Percentiles rank a stretch among this genome's conserved stretches.
Conservation (phyloP, 2,329 filamentous ascomycete species). For the Hymenotorrendiella dingleyae region DNA sequence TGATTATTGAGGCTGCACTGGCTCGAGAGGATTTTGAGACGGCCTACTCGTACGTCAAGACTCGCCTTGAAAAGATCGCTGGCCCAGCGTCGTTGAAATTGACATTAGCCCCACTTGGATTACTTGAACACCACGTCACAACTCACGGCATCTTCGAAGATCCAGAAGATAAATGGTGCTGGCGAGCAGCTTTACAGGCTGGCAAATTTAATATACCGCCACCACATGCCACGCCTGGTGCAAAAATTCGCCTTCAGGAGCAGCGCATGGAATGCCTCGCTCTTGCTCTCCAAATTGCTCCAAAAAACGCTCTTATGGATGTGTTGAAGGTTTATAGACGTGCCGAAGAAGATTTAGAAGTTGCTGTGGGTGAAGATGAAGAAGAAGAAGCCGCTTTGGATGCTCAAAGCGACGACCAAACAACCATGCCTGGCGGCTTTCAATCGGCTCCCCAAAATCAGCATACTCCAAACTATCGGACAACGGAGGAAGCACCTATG, state of each 20-base stretch:
- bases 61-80: slow-evolving; percentile 48
- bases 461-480: slow-evolving; percentile 26
- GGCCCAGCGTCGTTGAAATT: slow-evolving; percentile 22
- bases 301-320: slow-evolving; percentile 62
- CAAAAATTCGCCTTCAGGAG: slow-evolving; percentile 65
- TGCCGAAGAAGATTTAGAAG: slow-evolving; percentile 71
- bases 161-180: slow-evolving; percentile 60
- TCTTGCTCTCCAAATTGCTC: slow-evolving; percentile 68
- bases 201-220: slow-evolving; percentile 61
- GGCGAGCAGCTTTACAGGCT: slow-evolving; percentile 73
- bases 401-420: slow-evolving; percentile 47
- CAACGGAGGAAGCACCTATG: slow-evolving; percentile 53
- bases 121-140: slow-evolving; percentile 13
- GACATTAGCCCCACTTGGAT: too few relatives aligned
- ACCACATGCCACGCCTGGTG: slow-evolving; percentile 50
- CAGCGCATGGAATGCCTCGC: slow-evolving; percentile 77
- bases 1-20: slow-evolving; percentile 75
- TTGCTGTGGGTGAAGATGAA: slow-evolving; percentile 59
- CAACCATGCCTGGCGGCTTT: slow-evolving; percentile 50
- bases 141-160: slow-evolving; percentile 20
- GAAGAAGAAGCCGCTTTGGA: slow-evolving; percentile 68
- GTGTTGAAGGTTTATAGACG: slow-evolving; percentile 70
- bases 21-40: slow-evolving; percentile 78
- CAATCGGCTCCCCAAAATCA: slow-evolving; percentile 27
- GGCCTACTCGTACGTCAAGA: slow-evolving; percentile 77